Percentiles rank a stretch among this genome's conserved stretches.
Evolutionary conservation across 345 rosid species (phyloP).

Genomic region (Orychophragmus violaceus): DNA sequence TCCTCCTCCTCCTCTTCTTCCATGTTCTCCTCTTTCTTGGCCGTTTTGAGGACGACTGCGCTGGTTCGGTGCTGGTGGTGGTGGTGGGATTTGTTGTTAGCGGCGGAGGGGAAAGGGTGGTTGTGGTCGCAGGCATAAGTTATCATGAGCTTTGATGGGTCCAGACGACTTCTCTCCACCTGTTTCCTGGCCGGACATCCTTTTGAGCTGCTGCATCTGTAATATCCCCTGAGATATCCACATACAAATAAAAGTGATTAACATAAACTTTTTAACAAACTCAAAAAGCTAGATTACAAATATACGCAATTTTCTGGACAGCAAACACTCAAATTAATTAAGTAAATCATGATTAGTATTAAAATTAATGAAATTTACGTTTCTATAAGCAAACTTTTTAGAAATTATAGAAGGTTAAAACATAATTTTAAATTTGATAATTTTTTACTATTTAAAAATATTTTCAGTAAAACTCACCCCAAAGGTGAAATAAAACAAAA

Average conservation of each 20-base stretch:
- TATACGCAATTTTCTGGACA: neutral
- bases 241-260: neutral
- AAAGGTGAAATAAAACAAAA: neutral
- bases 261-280: neutral
- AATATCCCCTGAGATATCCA: constrained; percentile 50
- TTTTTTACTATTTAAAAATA: neutral
- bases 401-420: neutral
- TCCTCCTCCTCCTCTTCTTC: constrained; percentile 19
- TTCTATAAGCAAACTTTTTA: no score
- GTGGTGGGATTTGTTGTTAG: constrained; percentile 39
- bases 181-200: constrained; percentile 83
- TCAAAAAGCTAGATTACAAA: neutral
- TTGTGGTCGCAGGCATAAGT: constrained; percentile 68
- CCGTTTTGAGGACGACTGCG: constrained; percentile 30
- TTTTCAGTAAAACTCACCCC: neutral
- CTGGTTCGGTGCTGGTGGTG: constrained; percentile 32
- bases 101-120: constrained; percentile 50
- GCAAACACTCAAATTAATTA: neutral
- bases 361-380: neutral
- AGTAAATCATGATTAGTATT: neutral
- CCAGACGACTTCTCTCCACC: constrained; percentile 64
- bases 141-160: constrained; percentile 51
- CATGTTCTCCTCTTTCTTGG: constrained; percentile 8
- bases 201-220: constrained; percentile 72
- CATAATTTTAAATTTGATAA: neutral